These are phyloP conservation scores for Meyerozyma carpophila DNA, from an alignment of 1,139 yeast species.

Conservation along the genomic window DNA sequence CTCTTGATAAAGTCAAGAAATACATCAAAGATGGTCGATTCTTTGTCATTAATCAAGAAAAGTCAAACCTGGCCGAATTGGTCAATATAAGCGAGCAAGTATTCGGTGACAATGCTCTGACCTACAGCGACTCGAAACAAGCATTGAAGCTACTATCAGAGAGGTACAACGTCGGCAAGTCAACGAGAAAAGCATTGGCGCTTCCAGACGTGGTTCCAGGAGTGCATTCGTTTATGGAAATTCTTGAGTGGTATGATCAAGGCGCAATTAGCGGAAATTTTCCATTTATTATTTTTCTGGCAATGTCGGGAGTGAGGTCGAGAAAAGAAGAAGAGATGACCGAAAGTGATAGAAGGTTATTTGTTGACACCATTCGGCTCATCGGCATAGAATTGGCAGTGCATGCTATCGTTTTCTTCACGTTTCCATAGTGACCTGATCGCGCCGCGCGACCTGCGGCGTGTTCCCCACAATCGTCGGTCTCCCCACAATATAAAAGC, in stretches of 20 bases:
- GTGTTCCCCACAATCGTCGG: background rate
- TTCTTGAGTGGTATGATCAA: background rate
- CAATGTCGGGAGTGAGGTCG: background rate
- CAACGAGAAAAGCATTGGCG: background rate
- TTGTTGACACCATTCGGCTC: background rate
- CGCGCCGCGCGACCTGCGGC: background rate
- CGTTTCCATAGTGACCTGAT: background rate
- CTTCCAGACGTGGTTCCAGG: constrained; percentile 1
- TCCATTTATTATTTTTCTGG: background rate
- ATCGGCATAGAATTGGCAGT: background rate
- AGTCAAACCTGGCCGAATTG: background rate
- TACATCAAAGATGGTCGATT: constrained; percentile 36
- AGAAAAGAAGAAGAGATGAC: background rate
- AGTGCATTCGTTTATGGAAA: background rate
- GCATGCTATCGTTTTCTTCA: background rate
- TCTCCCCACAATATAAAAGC: background rate
- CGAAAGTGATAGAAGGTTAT: background rate
- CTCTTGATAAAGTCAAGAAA: constrained; percentile 29
- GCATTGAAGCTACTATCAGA: background rate
- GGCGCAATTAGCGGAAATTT: background rate
- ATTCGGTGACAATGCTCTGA: background rate
- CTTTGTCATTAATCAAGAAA: constrained; percentile 17
- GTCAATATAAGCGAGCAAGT: constrained; percentile 1
- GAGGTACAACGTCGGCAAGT: background rate
- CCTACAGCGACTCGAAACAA: background rate